Evolutionary conservation across 129 eudicot genomes (phyloP).

Genomic region (Flaveria ramosissima): DNA sequence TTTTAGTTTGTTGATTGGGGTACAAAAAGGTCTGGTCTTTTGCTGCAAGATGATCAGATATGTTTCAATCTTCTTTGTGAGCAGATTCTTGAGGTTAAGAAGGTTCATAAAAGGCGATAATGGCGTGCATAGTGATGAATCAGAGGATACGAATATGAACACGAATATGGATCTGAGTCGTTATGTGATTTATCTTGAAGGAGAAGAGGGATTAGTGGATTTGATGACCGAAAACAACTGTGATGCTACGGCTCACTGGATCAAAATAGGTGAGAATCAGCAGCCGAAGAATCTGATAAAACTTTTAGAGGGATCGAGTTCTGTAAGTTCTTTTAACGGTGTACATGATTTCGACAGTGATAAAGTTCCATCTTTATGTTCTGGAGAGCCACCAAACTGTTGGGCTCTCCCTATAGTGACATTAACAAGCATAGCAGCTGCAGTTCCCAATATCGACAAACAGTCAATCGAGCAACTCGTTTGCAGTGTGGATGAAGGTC

Average conservation of each 20-base stretch:
- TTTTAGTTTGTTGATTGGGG: slow-evolving; percentile 34
- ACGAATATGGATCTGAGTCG: slow-evolving; percentile 30
- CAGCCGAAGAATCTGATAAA: slow-evolving; percentile 57
- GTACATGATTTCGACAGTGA: slow-evolving; percentile 53
- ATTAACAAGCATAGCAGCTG: slow-evolving; percentile 62
- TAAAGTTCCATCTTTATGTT: slow-evolving; percentile 44
- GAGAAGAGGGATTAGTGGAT: slow-evolving; percentile 68
- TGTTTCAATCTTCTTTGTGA: slow-evolving; percentile 31
- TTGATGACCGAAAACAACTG: slow-evolving; percentile 47
- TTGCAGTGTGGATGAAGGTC: slow-evolving; percentile 53
- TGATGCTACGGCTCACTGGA: slow-evolving; percentile 52
- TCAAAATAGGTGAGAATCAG: slow-evolving; percentile 50
- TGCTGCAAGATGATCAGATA: slow-evolving; percentile 48
- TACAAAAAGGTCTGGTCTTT: slow-evolving; percentile 43
- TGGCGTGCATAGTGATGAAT: slow-evolving; percentile 16
- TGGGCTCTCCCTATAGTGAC: slow-evolving; percentile 89
- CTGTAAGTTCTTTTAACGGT: slow-evolving; percentile 38
- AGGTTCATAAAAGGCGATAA: slow-evolving; percentile 17
- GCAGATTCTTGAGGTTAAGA: slow-evolving; percentile 29
- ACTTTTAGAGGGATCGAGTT: slow-evolving; percentile 36
- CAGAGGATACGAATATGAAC: slow-evolving; percentile 17
- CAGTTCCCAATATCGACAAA: slow-evolving; percentile 43
- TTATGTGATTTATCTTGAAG: slow-evolving; percentile 75
- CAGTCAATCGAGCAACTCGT: slow-evolving; percentile 39
- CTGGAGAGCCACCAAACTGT: slow-evolving; percentile 58